Evolutionary conservation across 768 basidiomycete species (phyloP).

Genomic region (Tricholoma hemisulphureum): DNA sequence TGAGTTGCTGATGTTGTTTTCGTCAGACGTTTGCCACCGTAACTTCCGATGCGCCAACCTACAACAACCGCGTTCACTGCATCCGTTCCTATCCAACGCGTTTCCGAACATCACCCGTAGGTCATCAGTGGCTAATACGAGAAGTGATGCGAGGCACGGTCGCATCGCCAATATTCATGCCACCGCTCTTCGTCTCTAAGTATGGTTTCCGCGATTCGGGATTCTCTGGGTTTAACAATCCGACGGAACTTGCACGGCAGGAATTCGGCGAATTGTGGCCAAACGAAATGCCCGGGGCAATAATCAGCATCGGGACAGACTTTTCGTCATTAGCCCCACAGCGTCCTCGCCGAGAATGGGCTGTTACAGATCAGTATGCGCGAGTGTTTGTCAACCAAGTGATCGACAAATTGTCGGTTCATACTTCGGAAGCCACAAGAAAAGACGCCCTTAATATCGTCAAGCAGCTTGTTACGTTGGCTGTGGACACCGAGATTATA

Average conservation of each 20-base stretch:
- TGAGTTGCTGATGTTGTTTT: not conserved
- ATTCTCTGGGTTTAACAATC: conserved; percentile 26
- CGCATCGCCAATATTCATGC: conserved; percentile 18
- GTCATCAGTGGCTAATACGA: conserved; percentile 21
- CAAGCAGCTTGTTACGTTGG: conserved; percentile 15
- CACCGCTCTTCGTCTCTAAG: conserved; percentile 12
- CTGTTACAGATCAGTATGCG: conserved; percentile 9
- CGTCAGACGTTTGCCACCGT: conserved; percentile 22
- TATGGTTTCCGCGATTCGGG: conserved; percentile 23
- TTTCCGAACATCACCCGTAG: conserved; percentile 4
- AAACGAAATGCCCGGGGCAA: conserved; percentile 7
- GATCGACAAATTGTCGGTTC: conserved; percentile 4
- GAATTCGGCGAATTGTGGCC: conserved; percentile 20
- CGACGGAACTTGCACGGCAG: conserved; percentile 11
- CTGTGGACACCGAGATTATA: conserved; percentile 16
- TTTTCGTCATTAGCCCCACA: conserved; percentile 9
- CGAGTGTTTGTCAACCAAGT: conserved; percentile 13
- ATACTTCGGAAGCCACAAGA: not conserved
- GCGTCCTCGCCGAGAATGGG: conserved; percentile 12
- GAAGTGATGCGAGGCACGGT: conserved; percentile 20
- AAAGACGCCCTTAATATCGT: conserved; percentile 11
- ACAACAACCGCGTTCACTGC: conserved; percentile 19
- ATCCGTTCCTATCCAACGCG: conserved; percentile 22
- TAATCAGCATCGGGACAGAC: conserved; percentile 20
- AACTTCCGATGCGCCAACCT: conserved; percentile 20